Evolutionary conservation across 805 yeast species (phyloP).

Genomic region (Wickerhamomyces chambardii): DNA sequence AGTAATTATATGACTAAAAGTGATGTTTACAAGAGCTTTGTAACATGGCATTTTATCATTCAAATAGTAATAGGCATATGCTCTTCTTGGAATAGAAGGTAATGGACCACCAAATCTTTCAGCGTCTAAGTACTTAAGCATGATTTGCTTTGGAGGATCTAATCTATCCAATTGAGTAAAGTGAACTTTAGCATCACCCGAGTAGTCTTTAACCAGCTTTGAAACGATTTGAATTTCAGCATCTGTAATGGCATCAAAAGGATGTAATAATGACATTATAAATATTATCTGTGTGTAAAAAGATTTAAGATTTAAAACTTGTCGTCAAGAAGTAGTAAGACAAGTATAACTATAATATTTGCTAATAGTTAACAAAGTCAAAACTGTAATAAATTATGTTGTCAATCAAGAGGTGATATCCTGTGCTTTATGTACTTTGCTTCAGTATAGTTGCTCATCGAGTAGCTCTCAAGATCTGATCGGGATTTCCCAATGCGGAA

Average conservation of each 20-base stretch:
- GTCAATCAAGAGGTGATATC: no score
- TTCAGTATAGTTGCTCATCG: no score
- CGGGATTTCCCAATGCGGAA: no score
- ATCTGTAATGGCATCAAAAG: constrained; percentile 52
- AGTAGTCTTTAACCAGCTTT: constrained; percentile 50
- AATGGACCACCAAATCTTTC: constrained; percentile 45
- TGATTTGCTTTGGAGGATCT: constrained; percentile 74
- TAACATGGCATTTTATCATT: constrained; percentile 41
- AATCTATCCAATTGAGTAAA: constrained; percentile 58
- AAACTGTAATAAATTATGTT: no score
- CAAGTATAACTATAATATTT: no score
- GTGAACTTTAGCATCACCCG: constrained; percentile 46
- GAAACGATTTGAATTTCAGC: constrained; percentile 48
- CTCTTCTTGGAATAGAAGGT: constrained; percentile 60
- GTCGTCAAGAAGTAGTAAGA: no score
- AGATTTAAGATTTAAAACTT: no score
- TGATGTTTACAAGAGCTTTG: constrained; percentile 65
- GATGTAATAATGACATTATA: constrained; percentile 27
- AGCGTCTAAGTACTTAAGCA: constrained; percentile 59
- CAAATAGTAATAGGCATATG: constrained; percentile 58
- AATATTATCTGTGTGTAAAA: no score
- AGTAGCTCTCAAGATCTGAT: no score
- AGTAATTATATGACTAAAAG: constrained; percentile 53
- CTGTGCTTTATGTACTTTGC: no score
- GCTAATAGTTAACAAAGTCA: no score